Evolutionary conservation across 352 stramenopile genomes (phyloP).

Genomic region (Globisporangium uncinulatum): DNA sequence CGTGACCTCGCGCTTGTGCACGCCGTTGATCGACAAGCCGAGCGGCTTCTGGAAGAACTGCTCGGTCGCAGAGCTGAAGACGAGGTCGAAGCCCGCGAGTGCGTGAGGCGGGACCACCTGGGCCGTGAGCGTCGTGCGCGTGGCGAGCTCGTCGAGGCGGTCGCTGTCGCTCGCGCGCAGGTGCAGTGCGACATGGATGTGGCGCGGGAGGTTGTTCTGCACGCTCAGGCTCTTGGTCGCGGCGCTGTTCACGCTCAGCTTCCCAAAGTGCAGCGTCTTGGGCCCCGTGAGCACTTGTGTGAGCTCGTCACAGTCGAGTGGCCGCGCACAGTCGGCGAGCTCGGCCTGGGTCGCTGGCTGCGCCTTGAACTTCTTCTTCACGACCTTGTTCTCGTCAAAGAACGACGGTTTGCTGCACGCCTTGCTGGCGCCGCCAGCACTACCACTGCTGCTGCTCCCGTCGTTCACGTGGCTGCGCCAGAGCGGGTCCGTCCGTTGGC

Average conservation of each 20-base stretch:
- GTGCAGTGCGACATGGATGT: slow-evolving; percentile 69
- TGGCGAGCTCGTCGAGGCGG: slow-evolving; percentile 48
- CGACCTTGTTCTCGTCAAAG: slow-evolving; percentile 86
- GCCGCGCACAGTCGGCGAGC: slow-evolving; percentile 71
- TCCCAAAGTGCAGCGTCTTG: slow-evolving; percentile 90
- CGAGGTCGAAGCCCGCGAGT: slow-evolving; percentile 88
- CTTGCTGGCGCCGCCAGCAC: slow-evolving; percentile 15
- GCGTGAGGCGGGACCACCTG: slow-evolving; percentile 83
- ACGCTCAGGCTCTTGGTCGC: slow-evolving; percentile 80
- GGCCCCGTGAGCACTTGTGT: slow-evolving; percentile 54
- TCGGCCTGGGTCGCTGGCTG: slow-evolving; percentile 87
- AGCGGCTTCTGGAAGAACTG: slow-evolving; percentile 86
- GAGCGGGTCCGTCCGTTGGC: slow-evolving; percentile 42
- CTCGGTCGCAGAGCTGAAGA: slow-evolving; percentile 67
- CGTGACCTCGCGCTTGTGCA: slow-evolving; percentile 79
- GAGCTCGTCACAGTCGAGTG: slow-evolving; percentile 75
- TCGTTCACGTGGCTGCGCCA: slow-evolving; percentile 40
- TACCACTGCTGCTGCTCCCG: slow-evolving; percentile 8
- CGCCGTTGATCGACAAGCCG: slow-evolving; percentile 81
- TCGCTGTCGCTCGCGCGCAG: slow-evolving; percentile 23
- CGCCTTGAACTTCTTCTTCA: slow-evolving; percentile 92
- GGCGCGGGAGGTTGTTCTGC: slow-evolving; percentile 84
- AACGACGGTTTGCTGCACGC: slow-evolving; percentile 22
- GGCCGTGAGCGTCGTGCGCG: slow-evolving; percentile 46
- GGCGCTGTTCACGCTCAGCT: slow-evolving; percentile 82